phyloP scores from a whole-genome alignment of 2,329 filamentous ascomycete genomes.

The Cladosporium austrohemisphaericum region DNA sequence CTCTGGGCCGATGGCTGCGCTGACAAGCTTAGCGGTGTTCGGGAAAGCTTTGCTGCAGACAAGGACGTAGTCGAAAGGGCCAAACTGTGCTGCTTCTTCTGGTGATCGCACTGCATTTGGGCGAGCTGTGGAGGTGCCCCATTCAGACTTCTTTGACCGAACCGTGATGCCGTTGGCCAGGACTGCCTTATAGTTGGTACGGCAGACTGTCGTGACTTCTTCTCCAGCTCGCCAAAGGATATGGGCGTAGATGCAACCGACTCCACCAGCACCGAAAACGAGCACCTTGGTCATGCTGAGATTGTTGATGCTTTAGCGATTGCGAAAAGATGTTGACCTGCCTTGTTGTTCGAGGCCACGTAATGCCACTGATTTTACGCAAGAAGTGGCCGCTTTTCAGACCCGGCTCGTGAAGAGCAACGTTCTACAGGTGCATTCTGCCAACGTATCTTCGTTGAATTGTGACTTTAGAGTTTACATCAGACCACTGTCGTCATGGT shows the following conservation, averaged over 20 bases:
- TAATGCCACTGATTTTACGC: too few species aligned
- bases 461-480: slow-evolving; percentile 1
- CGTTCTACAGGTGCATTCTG: too few species aligned
- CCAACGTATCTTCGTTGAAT: too few species aligned
- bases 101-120: slow-evolving; percentile 35
- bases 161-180: slow-evolving; percentile 40
- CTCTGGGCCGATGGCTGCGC: slow-evolving; percentile 37
- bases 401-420: too few species aligned
- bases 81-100: slow-evolving; percentile 32
- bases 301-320: background rate
- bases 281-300: slow-evolving; percentile 24
- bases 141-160: slow-evolving; percentile 38
- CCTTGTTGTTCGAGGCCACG: background rate
- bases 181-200: slow-evolving; percentile 41
- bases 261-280: slow-evolving; percentile 41
- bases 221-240: slow-evolving; percentile 37
- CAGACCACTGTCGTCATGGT: background rate
- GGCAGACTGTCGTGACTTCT: slow-evolving; percentile 40
- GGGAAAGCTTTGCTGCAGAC: slow-evolving; percentile 47
- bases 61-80: slow-evolving; percentile 47
- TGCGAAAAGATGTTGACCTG: background rate
- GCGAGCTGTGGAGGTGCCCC: slow-evolving; percentile 34
- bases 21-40: slow-evolving; percentile 36
- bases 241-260: slow-evolving; percentile 41
- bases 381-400: too few species aligned